Base-by-base conservation (phyloP, 2,329 filamentous ascomycete genomes). In the Periconia digitata region DNA sequence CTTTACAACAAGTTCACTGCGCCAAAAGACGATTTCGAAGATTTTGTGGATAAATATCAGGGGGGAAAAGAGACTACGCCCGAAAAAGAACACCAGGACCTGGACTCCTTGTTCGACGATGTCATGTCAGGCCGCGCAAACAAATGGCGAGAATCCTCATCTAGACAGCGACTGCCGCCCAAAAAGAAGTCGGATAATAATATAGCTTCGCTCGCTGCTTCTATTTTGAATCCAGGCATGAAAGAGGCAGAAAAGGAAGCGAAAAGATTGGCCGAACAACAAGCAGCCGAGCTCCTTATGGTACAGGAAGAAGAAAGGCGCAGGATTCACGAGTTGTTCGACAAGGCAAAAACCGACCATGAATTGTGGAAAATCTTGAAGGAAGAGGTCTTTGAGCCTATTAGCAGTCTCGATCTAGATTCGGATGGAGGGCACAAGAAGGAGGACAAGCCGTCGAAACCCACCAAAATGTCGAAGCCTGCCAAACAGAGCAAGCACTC, bases 291-390 rank as follows among this genome's bases (percentile, higher is more conserved):
- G 32, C 45, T 47, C 38, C 66, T 39, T 22, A 45, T 50, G 24
- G 40, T 59, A 13, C 49, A 59, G 21, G 21, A 52, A 7, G 45
- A 40, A 6, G 83, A 86, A 62, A 74, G 77, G 40, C 56, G 62
- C 21, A 73, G 81, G 8, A 76, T 90, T 8, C 78, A 82, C 52
- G 53, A 57, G 6, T 60, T 81, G 34, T 80, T 92, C 72, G 69
- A 73, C 10, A 64, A 59, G 2, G 84, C 84, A 16, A 57, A 73
- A 49, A 82, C 82, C 0, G 88, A 92, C 57, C 71, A 78, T 17
- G 81, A 83, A 43, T 74, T 90, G 8, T 91, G 87, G 86, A 67
- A 81, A 6, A 69, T 86, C 3, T 75, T 92, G 64, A 82, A 89
- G 51, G 66, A 73, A 4, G 80, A 90, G 43, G 84, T 91, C 12